Conservation (phyloP, 2,329 filamentous ascomycete genomes). For the Botrytis tulipae region DNA sequence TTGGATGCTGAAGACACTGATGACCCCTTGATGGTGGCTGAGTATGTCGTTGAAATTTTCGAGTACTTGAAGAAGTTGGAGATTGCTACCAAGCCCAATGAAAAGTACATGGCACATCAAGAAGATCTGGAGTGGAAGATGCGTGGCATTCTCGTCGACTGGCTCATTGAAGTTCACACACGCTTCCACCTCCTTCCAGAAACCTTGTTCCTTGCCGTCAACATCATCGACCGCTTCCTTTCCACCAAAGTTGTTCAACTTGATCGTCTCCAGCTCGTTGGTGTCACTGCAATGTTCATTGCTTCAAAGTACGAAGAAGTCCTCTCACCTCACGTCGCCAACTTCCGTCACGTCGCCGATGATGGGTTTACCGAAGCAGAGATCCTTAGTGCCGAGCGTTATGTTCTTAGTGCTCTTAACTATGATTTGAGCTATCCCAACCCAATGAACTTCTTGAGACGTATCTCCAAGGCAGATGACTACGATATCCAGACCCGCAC, state of each 20-base stretch:
- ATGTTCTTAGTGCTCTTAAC: conserved; percentile 84
- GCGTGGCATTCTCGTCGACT: conserved; percentile 93
- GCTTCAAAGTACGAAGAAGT: conserved; percentile 99
- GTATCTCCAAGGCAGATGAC: conserved; percentile 98
- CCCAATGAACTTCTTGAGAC: conserved; percentile 98
- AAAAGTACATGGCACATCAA: conserved; percentile 92
- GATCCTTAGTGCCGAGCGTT: conserved; percentile 95
- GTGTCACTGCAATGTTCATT: conserved; percentile 99
- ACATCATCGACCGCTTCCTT: conserved; percentile 97
- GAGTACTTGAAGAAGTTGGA: conserved; percentile 91
- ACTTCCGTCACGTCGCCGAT: conserved; percentile 96
- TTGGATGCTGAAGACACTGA: conserved; percentile 85
- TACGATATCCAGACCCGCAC: conserved; percentile 98
- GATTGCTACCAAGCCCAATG: conserved; percentile 76
- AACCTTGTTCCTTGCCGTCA: conserved; percentile 94
- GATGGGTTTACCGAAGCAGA: conserved; percentile 94
- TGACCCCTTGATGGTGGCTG: conserved; percentile 95
- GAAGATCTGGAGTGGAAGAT: conserved; percentile 98
- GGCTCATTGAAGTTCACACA: conserved; percentile 97
- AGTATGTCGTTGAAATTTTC: conserved; percentile 96
- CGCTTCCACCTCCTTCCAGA: conserved; percentile 94
- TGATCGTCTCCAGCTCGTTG: conserved; percentile 92
- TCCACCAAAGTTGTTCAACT: conserved; percentile 94
- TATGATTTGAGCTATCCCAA: conserved; percentile 99
- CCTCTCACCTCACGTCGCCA: conserved; percentile 90